Evolutionary conservation across 306 rosid species (phyloP), one percentile per base, ranked within the genome.

Genomic region (Cicer judaicum): DNA sequence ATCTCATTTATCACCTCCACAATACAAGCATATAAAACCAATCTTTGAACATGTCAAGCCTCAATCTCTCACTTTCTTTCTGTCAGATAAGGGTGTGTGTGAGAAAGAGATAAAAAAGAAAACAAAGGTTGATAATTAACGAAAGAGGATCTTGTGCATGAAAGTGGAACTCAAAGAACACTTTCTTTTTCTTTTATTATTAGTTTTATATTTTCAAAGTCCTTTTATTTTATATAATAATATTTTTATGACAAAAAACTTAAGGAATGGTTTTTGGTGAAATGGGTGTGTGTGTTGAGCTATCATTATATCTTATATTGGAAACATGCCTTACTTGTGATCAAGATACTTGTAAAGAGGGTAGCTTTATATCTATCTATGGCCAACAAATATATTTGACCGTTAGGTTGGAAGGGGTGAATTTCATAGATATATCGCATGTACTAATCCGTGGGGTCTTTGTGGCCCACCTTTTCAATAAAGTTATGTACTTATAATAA

Each of bases 1-100:
- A 90, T 90, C 91, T 85, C 85, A 86, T 89, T 87, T 84, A 86
- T 87, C 89, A 84, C 82, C 84, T 81, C 88, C 87, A 83, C 85
- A 75, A 74, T 83, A 63, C 89, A 80, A 74, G 83, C 85, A 89
- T 83, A 86, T 79, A 70, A 84, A 89, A 82, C 79, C 84, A 81
- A 87, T 80, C 91, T 88, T 88, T 84, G 88, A 92, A 88, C 92
- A 84, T 83, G 85, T 82, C 88, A 79, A 78, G 79, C 83, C 80
- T 81, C 87, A 64, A 69, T 78, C 83, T 79, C 76, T 80, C 69
- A 64, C 80, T 68, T 74, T 82, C 85, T 79, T 81, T 74, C 85
- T 78, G 75, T 65, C 80, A 78, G 78, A 69, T 64, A 72, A 56
- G 65, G 54, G 74, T 46, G 73, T 34, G 75, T 62, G 73, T 5